Evolutionary conservation across 2,329 filamentous ascomycete species (phyloP), one percentile per base, ranked within the genome.

Genomic region (Cercospora nicotianae): DNA sequence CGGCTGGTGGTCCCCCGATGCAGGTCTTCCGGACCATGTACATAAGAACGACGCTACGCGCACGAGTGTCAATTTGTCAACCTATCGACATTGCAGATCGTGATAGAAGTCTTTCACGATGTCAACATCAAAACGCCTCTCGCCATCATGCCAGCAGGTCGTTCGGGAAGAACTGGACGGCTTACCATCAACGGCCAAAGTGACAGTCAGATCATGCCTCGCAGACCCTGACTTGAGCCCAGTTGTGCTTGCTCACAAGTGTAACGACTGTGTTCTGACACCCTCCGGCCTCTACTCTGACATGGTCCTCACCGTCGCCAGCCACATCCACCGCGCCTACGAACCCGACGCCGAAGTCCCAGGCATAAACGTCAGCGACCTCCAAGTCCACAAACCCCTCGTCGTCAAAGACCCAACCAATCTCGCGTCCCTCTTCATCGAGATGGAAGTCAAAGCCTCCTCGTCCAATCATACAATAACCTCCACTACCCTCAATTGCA

Each of bases 251-350:
- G 74, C 77, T 4, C 79, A 80, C 70, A 72, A 73, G 26, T 76
- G 79, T 65, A 80, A 79, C 58, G 73, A 73, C 26, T 69, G 72
- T 39, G 69, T 72, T 2, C 72, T 80, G 8, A 76, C 72, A 26
- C 75, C 79, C 6, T 75, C 73, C 8, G 74, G 75, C 3, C 68
- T 79, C 7, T 77, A 78, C 62, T 74, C 75, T 1, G 77, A 79
- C 53, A 79, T 79, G 74, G 78, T 77, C 9, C 67, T 72, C 20
- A 73, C 74, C 10, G 71, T 74, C 16, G 70, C 70, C n/a, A 62
- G 68, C 13, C 71, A 77, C 64, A 70, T 77, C 48, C 72, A 69
- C 63, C 45, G 60, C 16, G 55, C 70, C 3, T 67, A 68, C 6
- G 66, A 63, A 26, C 42, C 42, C 30, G 57, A 70, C 28, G 39